phyloP scores from a whole-genome alignment of 2,329 filamentous ascomycete species.

The Nemania bipapillata region DNA sequence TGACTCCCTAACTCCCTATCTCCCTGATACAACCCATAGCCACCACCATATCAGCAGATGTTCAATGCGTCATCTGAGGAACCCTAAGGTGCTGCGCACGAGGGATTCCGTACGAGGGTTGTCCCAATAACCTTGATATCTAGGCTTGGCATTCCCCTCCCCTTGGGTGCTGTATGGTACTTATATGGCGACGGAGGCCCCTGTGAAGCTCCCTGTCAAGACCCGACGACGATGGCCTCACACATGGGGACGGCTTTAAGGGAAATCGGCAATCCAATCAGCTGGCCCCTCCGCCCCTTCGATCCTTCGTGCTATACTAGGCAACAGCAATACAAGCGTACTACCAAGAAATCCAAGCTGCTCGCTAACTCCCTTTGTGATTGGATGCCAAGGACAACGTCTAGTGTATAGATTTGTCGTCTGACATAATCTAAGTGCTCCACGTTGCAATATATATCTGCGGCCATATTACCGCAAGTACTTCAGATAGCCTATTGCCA shows the following conservation, averaged over 20 bases:
- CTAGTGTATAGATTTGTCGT: conserved; percentile 11
- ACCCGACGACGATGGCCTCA: neutral
- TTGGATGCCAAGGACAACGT: neutral
- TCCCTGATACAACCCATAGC: neutral
- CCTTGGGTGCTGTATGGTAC: neutral
- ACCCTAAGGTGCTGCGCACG: no score
- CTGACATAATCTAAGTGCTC: conserved; percentile 27
- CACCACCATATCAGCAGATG: neutral
- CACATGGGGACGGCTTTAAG: neutral
- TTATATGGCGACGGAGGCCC: neutral
- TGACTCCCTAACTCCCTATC: neutral
- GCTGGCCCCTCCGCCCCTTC: neutral
- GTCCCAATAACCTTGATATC: neutral
- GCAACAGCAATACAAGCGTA: neutral
- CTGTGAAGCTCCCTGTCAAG: neutral
- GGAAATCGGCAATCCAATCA: conserved; percentile 7
- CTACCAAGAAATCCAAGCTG: neutral
- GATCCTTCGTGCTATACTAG: neutral
- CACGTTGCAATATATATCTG: conserved; percentile 1
- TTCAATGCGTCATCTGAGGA: neutral
- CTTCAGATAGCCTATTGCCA: conserved; percentile 23
- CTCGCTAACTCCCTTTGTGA: neutral
- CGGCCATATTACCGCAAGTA: neutral
- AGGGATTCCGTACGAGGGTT: neutral
- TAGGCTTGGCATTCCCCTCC: neutral